These are phyloP conservation scores for Solanum aculeatissimum DNA, from an alignment of 305 asterid genomes.

Conservation along the genomic window DNA sequence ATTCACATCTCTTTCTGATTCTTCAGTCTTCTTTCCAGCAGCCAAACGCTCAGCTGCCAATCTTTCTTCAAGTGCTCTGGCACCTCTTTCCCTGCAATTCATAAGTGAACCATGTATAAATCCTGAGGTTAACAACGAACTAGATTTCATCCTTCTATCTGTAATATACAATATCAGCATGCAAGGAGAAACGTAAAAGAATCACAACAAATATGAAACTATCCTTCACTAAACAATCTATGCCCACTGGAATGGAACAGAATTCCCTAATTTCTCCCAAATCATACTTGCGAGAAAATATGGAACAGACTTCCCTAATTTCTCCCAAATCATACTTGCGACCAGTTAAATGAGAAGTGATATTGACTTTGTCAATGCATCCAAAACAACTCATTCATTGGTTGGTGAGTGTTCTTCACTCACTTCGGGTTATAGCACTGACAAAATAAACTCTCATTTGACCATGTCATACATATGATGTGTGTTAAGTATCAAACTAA, in stretches of 20 bases:
- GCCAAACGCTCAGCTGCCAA: slow-evolving; percentile 61
- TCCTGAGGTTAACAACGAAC: not conserved
- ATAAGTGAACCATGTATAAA: not conserved
- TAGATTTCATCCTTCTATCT: not conserved
- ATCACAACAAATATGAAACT: not conserved
- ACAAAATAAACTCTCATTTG: not conserved
- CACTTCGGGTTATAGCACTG: not conserved
- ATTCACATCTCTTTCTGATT: slow-evolving; percentile 35
- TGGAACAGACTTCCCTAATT: no score
- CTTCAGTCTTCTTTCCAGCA: slow-evolving; percentile 44
- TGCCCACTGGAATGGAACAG: not conserved
- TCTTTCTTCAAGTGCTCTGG: slow-evolving; percentile 89
- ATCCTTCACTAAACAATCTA: not conserved
- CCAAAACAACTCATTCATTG: not conserved
- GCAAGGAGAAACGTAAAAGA: not conserved
- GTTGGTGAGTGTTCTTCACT: not conserved
- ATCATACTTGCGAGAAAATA: not conserved
- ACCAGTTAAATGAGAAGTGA: not conserved
- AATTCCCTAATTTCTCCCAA: not conserved
- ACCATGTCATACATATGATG: not conserved
- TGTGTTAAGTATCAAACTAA: not conserved
- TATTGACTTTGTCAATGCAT: not conserved
- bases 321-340: not conserved
- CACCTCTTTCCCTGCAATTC: slow-evolving; percentile 79
- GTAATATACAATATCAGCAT: not conserved